Percentiles rank a stretch among this genome's conserved stretches.
These are phyloP conservation scores for Chlamydomonas reinhardtii DNA, from an alignment of 163 green algal species.

Conservation along the genomic window DNA sequence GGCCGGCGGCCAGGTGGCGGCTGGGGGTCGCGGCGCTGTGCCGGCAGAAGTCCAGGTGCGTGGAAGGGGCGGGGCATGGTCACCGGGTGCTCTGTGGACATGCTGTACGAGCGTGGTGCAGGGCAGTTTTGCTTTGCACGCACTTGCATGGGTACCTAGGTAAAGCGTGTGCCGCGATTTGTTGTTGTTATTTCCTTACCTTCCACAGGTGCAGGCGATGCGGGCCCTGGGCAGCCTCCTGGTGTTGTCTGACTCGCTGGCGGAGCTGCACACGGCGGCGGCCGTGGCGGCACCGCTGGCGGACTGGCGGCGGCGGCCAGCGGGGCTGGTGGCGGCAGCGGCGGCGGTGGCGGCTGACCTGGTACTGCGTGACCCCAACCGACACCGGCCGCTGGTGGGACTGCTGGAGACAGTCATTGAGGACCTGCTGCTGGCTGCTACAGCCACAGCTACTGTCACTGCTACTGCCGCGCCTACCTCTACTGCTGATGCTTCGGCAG, in stretches of 20 bases:
- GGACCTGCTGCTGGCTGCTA: not conserved
- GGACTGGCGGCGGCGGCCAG: not conserved
- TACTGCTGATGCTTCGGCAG: too few relatives aligned
- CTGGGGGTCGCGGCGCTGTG: not conserved
- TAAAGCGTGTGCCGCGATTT: too few relatives aligned
- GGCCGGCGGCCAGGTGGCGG: not conserved
- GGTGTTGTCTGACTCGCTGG: not conserved
- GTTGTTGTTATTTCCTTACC: too few relatives aligned
- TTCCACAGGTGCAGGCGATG: conserved; percentile 1
- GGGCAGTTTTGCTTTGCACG: too few relatives aligned
- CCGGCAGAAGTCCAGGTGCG: too few relatives aligned
- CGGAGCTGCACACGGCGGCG: not conserved
- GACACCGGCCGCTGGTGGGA: conserved; percentile 5
- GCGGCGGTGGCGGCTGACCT: not conserved
- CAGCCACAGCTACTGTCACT: not conserved
- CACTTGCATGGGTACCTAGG: too few relatives aligned
- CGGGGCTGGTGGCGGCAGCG: conserved; percentile 14
- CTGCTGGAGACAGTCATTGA: conserved; percentile 5
- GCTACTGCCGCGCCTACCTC: too few relatives aligned
- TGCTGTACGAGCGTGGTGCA: too few relatives aligned
- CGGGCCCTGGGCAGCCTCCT: conserved; percentile 21
- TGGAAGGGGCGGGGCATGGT: too few relatives aligned
- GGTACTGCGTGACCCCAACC: conserved; percentile 17
- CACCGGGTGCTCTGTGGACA: too few relatives aligned
- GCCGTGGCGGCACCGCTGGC: not conserved